Evolutionary conservation across 139 green algal species (phyloP).

Genomic region (Chlorella vulgaris): DNA sequence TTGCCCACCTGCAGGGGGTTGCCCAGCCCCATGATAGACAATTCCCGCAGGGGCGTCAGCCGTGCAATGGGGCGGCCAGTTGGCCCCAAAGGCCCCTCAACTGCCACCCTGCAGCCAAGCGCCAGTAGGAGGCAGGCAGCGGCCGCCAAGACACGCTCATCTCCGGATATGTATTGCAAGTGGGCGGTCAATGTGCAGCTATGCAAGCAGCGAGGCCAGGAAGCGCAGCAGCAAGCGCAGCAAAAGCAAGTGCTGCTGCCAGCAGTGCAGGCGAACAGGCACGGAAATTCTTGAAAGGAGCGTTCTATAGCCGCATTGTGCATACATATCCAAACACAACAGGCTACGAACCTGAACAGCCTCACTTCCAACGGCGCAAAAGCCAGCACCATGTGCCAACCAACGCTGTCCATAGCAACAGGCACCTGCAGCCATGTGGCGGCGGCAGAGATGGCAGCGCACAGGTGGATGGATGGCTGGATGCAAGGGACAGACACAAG

Average conservation of each 20-base stretch:
- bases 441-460: too few relatives aligned
- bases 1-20: slow-evolving; percentile 51
- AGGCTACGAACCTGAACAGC: slow-evolving; percentile 68
- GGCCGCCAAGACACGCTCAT: not conserved
- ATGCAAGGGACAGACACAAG: too few relatives aligned
- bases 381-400: slow-evolving; percentile 67
- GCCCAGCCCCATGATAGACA: slow-evolving; percentile 81
- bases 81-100: slow-evolving; percentile 4
- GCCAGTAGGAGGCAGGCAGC: not conserved
- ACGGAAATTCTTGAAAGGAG: too few relatives aligned
- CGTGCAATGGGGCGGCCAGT: slow-evolving; percentile 34
- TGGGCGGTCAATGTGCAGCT: too few relatives aligned
- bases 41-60: slow-evolving; percentile 69
- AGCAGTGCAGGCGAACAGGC: not conserved
- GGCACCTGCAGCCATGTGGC: slow-evolving; percentile 58
- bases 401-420: slow-evolving; percentile 81
- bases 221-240: too few relatives aligned
- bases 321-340: too few relatives aligned
- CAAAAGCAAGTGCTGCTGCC: too few relatives aligned
- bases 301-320: too few relatives aligned
- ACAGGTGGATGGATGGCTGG: too few relatives aligned
- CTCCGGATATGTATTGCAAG: not conserved
- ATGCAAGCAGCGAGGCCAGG: too few relatives aligned
- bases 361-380: slow-evolving; percentile 79
- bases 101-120: not conserved